Conservation (phyloP, 75 land plant species). For the Sequoiadendron giganteum region DNA sequence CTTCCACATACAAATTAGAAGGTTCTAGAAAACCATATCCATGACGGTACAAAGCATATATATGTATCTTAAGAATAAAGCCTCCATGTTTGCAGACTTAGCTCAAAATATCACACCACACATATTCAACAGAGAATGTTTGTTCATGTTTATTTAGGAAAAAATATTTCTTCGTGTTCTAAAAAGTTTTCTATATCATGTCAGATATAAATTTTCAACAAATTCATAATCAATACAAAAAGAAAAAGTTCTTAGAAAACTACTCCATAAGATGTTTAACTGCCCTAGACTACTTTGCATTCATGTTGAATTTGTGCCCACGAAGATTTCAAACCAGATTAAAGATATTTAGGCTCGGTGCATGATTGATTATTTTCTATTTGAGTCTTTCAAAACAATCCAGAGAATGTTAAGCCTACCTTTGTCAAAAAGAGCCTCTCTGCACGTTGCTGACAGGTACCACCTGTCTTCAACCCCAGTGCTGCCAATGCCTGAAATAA, state of each 20-base stretch:
- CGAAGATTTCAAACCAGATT: background rate
- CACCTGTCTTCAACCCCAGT: slow-evolving; percentile 88
- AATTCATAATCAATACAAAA: background rate
- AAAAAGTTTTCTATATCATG: background rate
- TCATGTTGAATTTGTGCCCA: background rate
- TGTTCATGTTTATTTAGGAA: background rate
- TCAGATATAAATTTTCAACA: background rate
- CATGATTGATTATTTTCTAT: background rate
- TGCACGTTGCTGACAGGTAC: slow-evolving; percentile 95
- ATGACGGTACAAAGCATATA: too few relatives aligned
- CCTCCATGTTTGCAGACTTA: background rate
- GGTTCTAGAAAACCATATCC: background rate
- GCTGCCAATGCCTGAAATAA: slow-evolving; percentile 70
- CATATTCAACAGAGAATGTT: background rate
- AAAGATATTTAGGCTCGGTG: background rate
- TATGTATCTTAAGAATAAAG: background rate
- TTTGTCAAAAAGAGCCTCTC: slow-evolving; percentile 92
- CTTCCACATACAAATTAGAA: background rate
- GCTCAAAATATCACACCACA: too few relatives aligned
- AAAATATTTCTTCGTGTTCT: too few relatives aligned
- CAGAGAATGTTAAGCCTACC: slow-evolving; percentile 32
- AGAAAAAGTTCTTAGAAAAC: background rate
- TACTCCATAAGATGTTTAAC: background rate
- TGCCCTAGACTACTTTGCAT: background rate
- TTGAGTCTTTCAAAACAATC: background rate